Base-by-base conservation (phyloP, 306 rosid genomes). In the Phaseolus lunatus region DNA sequence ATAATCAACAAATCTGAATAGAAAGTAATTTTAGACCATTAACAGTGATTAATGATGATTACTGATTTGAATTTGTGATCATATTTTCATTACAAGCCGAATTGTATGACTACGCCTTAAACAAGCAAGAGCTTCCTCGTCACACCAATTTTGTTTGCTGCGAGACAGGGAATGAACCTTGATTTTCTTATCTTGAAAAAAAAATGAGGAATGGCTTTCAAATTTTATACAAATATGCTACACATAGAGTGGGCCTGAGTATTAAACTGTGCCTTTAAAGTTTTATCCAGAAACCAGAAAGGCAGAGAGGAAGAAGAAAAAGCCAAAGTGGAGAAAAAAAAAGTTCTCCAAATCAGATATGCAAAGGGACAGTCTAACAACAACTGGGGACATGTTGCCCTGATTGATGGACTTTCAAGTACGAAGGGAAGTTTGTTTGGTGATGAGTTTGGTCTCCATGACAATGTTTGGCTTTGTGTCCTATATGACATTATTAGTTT, bases 401-500 rank as follows among this genome's bases (percentile, higher is more conserved):
- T 48, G 47, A 39, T 20, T n/a, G 27, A 71, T 65, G 41, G 80
- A 65, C 69, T 43, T 76, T 82, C 47, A 82, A 79, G 82, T 82
- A 78, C 70, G 35, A 7, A 74, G 75, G 69, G 76, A 79, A 85
- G 59, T 69, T 67, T 78, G 75, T 67, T 81, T 73, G 75, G 61
- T 73, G 63, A 8, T 15, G 9, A 72, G 66, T 64, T 77, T 52
- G 58, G 43, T 49, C 64, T 70, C 50, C 56, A 73, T 57, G 47
- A 82, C 72, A 66, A 72, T 47, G 76, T 72, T 72, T 62, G 78
- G 78, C 78, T 79, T 47, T 79, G 67, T 71, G 78, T 78, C 72
- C 76, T 52, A 9, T 61, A 13, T 73, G 9, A 14, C 68, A 73
- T 75, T 23, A 75, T 79, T 67, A 44, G 26, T 6, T 67, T 77